Base-by-base conservation (phyloP, 2,329 filamentous ascomycete species). In the Penicillium sp. region DNA sequence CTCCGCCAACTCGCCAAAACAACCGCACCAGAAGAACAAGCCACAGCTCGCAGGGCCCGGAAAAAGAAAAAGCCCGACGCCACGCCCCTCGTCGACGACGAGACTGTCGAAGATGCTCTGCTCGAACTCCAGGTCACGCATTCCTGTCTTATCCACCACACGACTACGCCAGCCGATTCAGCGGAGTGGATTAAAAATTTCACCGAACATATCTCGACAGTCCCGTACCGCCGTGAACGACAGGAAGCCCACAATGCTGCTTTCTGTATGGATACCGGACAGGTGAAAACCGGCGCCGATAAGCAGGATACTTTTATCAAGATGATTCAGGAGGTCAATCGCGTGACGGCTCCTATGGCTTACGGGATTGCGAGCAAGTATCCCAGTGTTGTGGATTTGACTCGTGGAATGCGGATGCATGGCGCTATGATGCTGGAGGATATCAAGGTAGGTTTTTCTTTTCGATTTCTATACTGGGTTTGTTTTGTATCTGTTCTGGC, bases 211-310 rank as follows among this genome's bases (percentile, higher is more conserved):
- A 86, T 93, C 46, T 88, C 87, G 8, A 89, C 86, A 1, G 84
- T 88, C 23, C 89, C 88, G 0, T 92, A 92, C 70, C 83, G 84
- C 15, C 69, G 65, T 7, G 73, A 79, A 52, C 69, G 73, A 32
- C 75, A 77, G 51, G 78, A 81, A 1, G 67, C 76, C 2, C 85
- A 77, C 16, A 72, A 77, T 61, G 70, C 75, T 4, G 72, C 82
- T 0, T 93, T 93, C 69, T 92, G 89, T 72, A 91, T 92, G 87
- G 88, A 90, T 50, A 77, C 79, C 1, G 89, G 89, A 0, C 89
- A 93, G 72, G 87, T 93, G 40, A 84, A 83, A 52, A 83, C 85
- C 0, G 89, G 89, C 29, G 82, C 87, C 29, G 82, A 84, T 41
- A 74, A 80, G 2, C 70, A 75, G 7, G 89, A 92, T 63, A 90